Base-by-base conservation (phyloP, 2,329 filamentous ascomycete genomes). In the Raffaelea albimanens region DNA sequence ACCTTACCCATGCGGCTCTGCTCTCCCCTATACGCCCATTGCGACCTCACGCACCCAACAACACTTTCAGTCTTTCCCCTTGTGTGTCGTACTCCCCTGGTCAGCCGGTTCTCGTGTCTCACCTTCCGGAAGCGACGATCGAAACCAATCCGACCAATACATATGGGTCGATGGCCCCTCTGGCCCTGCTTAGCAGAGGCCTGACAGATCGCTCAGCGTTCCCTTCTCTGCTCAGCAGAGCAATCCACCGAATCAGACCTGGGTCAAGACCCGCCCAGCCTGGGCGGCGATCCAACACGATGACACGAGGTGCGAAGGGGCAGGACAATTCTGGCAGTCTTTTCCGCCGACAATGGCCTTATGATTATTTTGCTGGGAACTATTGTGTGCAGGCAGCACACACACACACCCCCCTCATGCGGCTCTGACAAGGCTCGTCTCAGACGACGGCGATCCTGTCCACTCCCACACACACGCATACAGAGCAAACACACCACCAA, bases 341-440 rank as follows among this genome's bases (percentile, higher is more conserved):
- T 40, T 19, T 40, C 8, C 11, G n/a, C n/a, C n/a, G n/a, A n/a
- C n/a, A n/a, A n/a, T n/a, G n/a, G n/a, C n/a, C n/a, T n/a, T n/a
- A n/a, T n/a, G n/a, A n/a, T n/a, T n/a, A n/a, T n/a, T n/a, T n/a
- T n/a, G n/a, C n/a, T n/a, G n/a, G n/a, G n/a, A n/a, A n/a, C n/a
- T 38, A 5, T 38, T 38, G 5, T 16, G 34, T 38, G 34, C 18
- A 16, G 34, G 14, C 34, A 16, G 34, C n/a, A n/a, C n/a, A 5
- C 13, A 29, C 34, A 41, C 41, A 25, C 38, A 18, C 21, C 40
- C 46, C 18, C 23, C 21, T 16, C 31, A n/a, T 29, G 14, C 19
- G 42, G 38, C 40, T 49, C 44, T 40, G 18, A 50, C 48, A 44
- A 45, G 40, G 36, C 36, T 45, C 45, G 48, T 50, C 48, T 50